Percentiles rank a stretch among this genome's conserved stretches.
Conservation (phyloP, 441 rosid species). For the Pelargonium australe region DNA sequence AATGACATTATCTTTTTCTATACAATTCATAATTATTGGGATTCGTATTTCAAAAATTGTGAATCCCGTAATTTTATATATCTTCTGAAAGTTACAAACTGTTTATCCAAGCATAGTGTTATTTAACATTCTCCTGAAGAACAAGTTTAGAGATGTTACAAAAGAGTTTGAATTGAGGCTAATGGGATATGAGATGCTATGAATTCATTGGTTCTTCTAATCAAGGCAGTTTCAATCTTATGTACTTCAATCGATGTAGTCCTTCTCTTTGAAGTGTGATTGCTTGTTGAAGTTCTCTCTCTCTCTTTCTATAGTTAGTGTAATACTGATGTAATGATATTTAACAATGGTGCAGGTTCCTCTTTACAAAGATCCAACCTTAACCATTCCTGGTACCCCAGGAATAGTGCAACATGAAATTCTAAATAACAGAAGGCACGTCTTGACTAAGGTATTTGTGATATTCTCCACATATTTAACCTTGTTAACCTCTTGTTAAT, state of each 20-base stretch:
- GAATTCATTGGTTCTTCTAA: background rate
- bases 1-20: no score
- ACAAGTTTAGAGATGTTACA: background rate
- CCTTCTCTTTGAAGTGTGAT: background rate
- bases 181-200: background rate
- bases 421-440: slow-evolving; percentile 88
- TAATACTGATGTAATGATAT: slow-evolving; percentile 1
- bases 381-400: slow-evolving; percentile 75
- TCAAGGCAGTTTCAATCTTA: background rate
- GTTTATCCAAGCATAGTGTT: background rate
- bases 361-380: slow-evolving; percentile 69
- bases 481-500: background rate
- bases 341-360: slow-evolving; percentile 50
- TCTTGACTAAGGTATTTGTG: slow-evolving; percentile 75
- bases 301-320: slow-evolving; percentile 6
- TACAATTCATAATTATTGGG: background rate
- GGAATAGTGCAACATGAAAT: slow-evolving; percentile 94
- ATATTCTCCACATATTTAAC: background rate
- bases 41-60: background rate
- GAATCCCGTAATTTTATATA: background rate
- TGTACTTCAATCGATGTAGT: background rate
- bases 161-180: background rate
- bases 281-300: background rate
- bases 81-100: background rate
- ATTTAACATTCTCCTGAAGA: background rate